A percentile compares a stretch with the other conserved stretches of the same genome.
These are phyloP conservation scores for Trichoderma cornu-damae DNA, from an alignment of 2,329 filamentous ascomycete genomes.

Conservation along the genomic window DNA sequence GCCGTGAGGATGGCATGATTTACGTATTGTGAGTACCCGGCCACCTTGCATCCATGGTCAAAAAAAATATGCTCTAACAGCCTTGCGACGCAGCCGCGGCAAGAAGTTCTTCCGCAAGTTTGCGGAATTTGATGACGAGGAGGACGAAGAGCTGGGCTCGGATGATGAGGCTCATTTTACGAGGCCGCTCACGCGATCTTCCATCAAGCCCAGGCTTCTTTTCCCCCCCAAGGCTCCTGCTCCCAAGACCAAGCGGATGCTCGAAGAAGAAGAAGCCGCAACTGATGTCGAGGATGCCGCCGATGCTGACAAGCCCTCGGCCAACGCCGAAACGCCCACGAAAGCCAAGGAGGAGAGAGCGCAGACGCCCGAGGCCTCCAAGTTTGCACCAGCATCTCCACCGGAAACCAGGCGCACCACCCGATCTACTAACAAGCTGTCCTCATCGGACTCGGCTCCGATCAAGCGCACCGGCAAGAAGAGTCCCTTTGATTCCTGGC, in stretches of 20 bases:
- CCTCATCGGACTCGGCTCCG: conserved; percentile 39
- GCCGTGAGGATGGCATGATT: conserved; percentile 66
- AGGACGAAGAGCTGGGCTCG: conserved; percentile 31
- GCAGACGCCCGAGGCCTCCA: conserved; percentile 51
- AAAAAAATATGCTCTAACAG: conserved; percentile 3
- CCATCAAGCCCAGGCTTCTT: conserved; percentile 66
- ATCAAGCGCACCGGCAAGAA: conserved; percentile 37
- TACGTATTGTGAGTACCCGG: conserved; percentile 67
- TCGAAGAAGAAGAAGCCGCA: conserved; percentile 55
- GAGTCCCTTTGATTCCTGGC: conserved; percentile 65
- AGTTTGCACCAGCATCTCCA: conserved; percentile 55
- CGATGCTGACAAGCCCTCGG: conserved; percentile 25
- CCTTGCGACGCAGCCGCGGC: conserved; percentile 56
- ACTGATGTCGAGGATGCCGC: conserved; percentile 54
- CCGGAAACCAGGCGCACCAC: conserved; percentile 58
- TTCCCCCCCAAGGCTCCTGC: conserved; percentile 48
- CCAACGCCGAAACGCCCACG: conserved; percentile 35
- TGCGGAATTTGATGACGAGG: conserved; percentile 35
- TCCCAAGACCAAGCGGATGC: conserved; percentile 37
- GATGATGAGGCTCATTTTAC: conserved; percentile 34
- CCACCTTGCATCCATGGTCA: conserved; percentile 1
- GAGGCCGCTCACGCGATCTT: conserved; percentile 57
- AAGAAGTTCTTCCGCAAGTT: conserved; percentile 74
- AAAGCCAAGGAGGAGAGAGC: conserved; percentile 29
- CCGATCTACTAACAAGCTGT: conserved; percentile 49